Base-by-base conservation (phyloP, 2,329 filamentous ascomycete species). In the Neofusicoccum laricinum region DNA sequence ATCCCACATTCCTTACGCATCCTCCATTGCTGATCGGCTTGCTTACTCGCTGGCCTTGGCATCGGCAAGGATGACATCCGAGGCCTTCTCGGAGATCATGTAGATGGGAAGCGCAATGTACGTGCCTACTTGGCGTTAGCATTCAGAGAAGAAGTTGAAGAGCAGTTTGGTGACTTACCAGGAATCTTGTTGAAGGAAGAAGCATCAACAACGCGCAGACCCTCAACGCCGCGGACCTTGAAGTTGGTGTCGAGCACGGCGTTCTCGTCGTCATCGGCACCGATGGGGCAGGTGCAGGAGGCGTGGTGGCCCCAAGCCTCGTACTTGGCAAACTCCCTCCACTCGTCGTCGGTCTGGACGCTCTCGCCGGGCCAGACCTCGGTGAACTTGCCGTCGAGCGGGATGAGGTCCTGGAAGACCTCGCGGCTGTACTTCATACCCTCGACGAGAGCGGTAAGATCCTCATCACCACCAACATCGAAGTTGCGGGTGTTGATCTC, bases 201-300 rank as follows among this genome's bases (percentile, higher is more conserved):
- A 0, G 85, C 87, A 75, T 89, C 87, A 0, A 89, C 87, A 2
- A 89, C 86, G 32, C 87, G 77, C 57, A 90, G 71, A 0, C 83
- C 82, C 0, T 78, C 72, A 0, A 86, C 81, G 0, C 85, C 85
- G 8, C 82, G 77, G 0, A 90, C 86, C 12, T 80, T 77, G 71
- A 89, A 87, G 57, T 83, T 75, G 0, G 77, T 78, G 69, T 88
- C 84, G 57, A 88, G 71, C 2, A 87, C 85, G 8, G 84, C 84
- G 69, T 80, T 81, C 1, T 78, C 73, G 69, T 89, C 84, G 11
- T 76, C 77, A 32, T 82, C 80, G 0, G 77, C 75, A 1, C 86
- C 86, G 67, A 88, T 88, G 0, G 83, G 78, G 50, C 79, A 82
- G 0, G 85, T 84, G 43, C 82, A 84, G 0, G 79, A 83, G 1